These are phyloP conservation scores for Scheffersomyces amazonensis DNA, from an alignment of 805 yeast species.

Conservation along the genomic window DNA sequence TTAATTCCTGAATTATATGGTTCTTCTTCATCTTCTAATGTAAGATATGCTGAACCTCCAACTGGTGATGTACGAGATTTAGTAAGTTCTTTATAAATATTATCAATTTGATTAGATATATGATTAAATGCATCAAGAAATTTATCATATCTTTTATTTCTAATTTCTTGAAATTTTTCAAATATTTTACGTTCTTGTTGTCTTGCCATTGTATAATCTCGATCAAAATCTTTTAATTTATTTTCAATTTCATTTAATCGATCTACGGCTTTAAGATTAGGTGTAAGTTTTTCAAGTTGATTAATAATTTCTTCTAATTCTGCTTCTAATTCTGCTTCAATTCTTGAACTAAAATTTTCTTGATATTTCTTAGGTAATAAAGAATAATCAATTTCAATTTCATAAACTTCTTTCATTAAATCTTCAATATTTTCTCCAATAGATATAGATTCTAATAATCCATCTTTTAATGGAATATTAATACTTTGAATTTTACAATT, in stretches of 20 bases:
- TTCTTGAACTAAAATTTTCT: constrained; percentile 36
- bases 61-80: constrained; percentile 65
- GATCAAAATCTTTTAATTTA: constrained; percentile 58
- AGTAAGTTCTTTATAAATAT: constrained; percentile 83
- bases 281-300: constrained; percentile 54
- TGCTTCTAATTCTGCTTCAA: constrained; percentile 35
- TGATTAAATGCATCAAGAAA: constrained; percentile 78
- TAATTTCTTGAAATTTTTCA: constrained; percentile 57
- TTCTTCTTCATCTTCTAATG: constrained; percentile 84
- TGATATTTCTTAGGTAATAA: constrained; percentile 42
- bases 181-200: constrained; percentile 54
- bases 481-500: constrained; percentile 74
- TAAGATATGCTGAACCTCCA: constrained; percentile 92
- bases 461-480: constrained; percentile 58
- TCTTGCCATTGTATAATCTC: constrained; percentile 62
- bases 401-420: constrained; percentile 38
- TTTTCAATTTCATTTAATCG: constrained; percentile 67
- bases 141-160: constrained; percentile 52
- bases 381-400: constrained; percentile 55
- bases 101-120: constrained; percentile 68
- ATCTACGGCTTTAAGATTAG: constrained; percentile 80
- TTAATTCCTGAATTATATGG: constrained; percentile 82
- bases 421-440: constrained; percentile 49
- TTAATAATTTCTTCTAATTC: constrained; percentile 30
- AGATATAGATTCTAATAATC: constrained; percentile 59